These are phyloP conservation scores for Plicaturopsis crispa DNA, from an alignment of 768 basidiomycete species.

Conservation along the genomic window DNA sequence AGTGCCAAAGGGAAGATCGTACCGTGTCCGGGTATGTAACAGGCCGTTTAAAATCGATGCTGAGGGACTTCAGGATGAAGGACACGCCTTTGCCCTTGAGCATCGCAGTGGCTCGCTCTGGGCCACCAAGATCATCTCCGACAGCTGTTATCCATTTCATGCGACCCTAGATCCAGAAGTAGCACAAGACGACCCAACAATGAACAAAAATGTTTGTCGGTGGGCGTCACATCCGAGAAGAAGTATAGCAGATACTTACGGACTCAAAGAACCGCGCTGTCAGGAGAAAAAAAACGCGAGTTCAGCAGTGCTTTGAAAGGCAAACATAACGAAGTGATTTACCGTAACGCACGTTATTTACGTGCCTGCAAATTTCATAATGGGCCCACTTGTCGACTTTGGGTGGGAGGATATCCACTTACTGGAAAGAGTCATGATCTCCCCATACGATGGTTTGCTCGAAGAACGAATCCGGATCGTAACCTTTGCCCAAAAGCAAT, in stretches of 20 bases:
- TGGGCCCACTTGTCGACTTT: slow-evolving; percentile 1
- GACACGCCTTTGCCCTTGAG: slow-evolving; percentile 59
- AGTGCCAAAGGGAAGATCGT: slow-evolving; percentile 3
- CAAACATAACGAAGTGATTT: slow-evolving; percentile 12
- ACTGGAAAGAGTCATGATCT: slow-evolving; percentile 75
- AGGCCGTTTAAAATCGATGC: slow-evolving; percentile 59
- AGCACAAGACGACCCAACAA: no score
- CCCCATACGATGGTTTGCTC: slow-evolving; percentile 77
- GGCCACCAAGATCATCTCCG: slow-evolving; percentile 53
- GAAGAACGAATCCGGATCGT: slow-evolving; percentile 64
- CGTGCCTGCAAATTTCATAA: slow-evolving; percentile 41
- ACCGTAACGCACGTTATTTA: slow-evolving; percentile 75
- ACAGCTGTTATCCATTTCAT: slow-evolving; percentile 60
- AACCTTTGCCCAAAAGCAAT: slow-evolving; percentile 39
- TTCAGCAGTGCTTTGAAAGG: neutral
- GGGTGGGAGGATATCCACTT: slow-evolving; percentile 19
- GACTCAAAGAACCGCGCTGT: slow-evolving; percentile 68
- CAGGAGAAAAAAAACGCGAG: slow-evolving; percentile 1
- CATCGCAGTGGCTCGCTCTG: slow-evolving; percentile 46
- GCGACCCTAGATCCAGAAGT: slow-evolving; percentile 40
- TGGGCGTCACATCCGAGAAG: neutral
- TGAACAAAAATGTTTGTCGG: neutral
- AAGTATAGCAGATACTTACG: slow-evolving; percentile 36
- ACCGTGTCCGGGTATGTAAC: slow-evolving; percentile 76
- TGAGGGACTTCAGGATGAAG: slow-evolving; percentile 66